Conservation (phyloP, 2,329 filamentous ascomycete genomes). For the Phialocephala subalpina region DNA sequence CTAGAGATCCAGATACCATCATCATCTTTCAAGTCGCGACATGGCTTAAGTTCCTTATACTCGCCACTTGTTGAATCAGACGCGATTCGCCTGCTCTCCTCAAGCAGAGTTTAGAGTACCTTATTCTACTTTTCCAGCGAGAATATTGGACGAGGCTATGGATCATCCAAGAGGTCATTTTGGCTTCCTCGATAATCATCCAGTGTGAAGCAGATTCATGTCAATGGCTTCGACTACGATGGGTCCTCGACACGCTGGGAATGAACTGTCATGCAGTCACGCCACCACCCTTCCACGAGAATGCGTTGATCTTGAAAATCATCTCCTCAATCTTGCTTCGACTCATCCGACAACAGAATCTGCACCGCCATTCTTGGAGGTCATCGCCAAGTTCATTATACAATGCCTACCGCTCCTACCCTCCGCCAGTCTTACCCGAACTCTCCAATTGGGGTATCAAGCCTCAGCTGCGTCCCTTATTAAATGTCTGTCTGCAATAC, state of each 20-base stretch:
- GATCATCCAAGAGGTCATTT: constrained; percentile 24
- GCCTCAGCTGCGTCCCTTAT: not conserved
- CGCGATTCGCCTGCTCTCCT: not conserved
- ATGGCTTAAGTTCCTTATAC: not conserved
- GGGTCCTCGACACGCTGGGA: not conserved
- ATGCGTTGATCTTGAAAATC: not conserved
- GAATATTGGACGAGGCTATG: constrained; percentile 19
- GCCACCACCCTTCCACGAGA: not conserved
- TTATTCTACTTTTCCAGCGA: not conserved
- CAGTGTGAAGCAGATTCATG: not conserved
- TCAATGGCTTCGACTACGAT: not conserved
- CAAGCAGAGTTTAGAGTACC: not conserved
- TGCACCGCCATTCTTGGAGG: not conserved
- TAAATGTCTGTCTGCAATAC: not conserved
- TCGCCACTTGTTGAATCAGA: not conserved
- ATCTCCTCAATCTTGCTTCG: not conserved
- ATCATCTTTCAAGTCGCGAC: not conserved
- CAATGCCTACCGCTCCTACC: not conserved
- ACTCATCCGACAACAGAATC: not conserved
- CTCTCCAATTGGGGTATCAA: not conserved
- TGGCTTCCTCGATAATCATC: constrained; percentile 1
- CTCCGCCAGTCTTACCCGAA: not conserved
- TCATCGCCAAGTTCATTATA: not conserved
- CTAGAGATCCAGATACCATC: not conserved
- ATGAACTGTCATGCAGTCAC: not conserved